Percentiles rank a stretch among this genome's conserved stretches.
Evolutionary conservation across 2,329 filamentous ascomycete genomes (phyloP).

Genomic region (Ciborinia camelliae): DNA sequence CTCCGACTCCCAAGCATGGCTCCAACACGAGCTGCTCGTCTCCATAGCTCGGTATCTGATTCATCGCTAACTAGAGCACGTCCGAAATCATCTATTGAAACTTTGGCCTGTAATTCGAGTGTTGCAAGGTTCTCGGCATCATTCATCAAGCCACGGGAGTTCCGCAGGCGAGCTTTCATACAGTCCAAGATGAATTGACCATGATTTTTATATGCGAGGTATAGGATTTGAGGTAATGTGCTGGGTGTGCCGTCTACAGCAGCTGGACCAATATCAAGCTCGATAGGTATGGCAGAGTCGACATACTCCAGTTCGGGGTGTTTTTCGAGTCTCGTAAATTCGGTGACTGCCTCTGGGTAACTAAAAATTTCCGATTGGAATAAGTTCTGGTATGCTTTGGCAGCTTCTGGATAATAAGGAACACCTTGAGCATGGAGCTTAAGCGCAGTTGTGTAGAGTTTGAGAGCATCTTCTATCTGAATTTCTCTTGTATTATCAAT

Average conservation of each 20-base stretch:
- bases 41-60: constrained; percentile 65
- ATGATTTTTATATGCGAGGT: constrained; percentile 92
- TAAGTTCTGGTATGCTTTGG: constrained; percentile 75
- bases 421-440: constrained; percentile 89
- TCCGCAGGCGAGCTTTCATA: constrained; percentile 52
- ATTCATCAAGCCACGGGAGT: constrained; percentile 35
- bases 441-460: constrained; percentile 86
- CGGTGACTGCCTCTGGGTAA: constrained; percentile 81
- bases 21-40: constrained; percentile 56
- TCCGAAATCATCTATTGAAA: constrained; percentile 55
- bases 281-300: constrained; percentile 48
- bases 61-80: constrained; percentile 61
- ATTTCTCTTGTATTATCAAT: constrained; percentile 94
- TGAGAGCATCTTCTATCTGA: constrained; percentile 93
- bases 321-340: constrained; percentile 70
- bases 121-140: constrained; percentile 41
- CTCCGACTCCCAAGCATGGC: constrained; percentile 55
- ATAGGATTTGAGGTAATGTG: constrained; percentile 83
- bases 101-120: constrained; percentile 34
- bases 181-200: constrained; percentile 86
- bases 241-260: constrained; percentile 72
- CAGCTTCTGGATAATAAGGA: constrained; percentile 69
- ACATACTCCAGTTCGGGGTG: constrained; percentile 49
- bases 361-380: constrained; percentile 93
- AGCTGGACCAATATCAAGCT: constrained; percentile 55